These are phyloP conservation scores for Tolypocladium guangdongense DNA, from an alignment of 2,329 filamentous ascomycete species.

Conservation along the genomic window DNA sequence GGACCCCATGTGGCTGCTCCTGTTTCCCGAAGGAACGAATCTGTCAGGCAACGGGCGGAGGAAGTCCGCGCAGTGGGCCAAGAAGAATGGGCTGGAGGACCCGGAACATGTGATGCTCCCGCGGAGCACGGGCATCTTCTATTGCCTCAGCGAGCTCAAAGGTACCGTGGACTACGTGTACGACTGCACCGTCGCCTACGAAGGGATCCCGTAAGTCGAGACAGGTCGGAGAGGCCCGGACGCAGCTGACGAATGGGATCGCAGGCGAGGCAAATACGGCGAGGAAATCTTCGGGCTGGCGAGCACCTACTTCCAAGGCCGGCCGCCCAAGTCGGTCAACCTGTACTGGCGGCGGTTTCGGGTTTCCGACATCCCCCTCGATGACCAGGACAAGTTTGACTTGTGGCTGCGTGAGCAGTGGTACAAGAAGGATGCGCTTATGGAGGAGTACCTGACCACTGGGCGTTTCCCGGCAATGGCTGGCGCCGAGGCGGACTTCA, in stretches of 20 bases:
- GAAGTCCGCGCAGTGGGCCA: conserved; percentile 65
- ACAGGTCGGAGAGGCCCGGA: not conserved
- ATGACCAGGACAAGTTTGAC: conserved; percentile 65
- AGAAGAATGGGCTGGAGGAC: conserved; percentile 63
- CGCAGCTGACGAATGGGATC: conserved; percentile 1
- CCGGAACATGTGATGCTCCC: conserved; percentile 66
- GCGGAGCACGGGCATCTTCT: conserved; percentile 69
- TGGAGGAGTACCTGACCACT: conserved; percentile 71
- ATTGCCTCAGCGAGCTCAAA: conserved; percentile 66
- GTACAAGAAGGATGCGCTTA: conserved; percentile 82
- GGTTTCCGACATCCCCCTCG: conserved; percentile 68
- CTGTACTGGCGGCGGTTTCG: conserved; percentile 90
- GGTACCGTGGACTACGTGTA: conserved; percentile 73
- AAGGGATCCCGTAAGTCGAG: conserved; percentile 71
- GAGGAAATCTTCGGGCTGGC: conserved; percentile 81
- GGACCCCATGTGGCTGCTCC: conserved; percentile 81
- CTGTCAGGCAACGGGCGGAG: conserved; percentile 57
- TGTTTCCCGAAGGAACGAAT: conserved; percentile 86
- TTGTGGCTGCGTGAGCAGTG: conserved; percentile 76
- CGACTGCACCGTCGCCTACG: conserved; percentile 91
- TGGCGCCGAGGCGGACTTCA: conserved; percentile 31
- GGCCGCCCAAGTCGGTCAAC: conserved; percentile 88
- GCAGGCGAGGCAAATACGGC: conserved; percentile 68
- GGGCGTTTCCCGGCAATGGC: conserved; percentile 69
- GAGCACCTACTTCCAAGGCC: conserved; percentile 80